Conservation (phyloP, 202 grass and related monocot genomes). For the Cymbopogon flexuosus region DNA sequence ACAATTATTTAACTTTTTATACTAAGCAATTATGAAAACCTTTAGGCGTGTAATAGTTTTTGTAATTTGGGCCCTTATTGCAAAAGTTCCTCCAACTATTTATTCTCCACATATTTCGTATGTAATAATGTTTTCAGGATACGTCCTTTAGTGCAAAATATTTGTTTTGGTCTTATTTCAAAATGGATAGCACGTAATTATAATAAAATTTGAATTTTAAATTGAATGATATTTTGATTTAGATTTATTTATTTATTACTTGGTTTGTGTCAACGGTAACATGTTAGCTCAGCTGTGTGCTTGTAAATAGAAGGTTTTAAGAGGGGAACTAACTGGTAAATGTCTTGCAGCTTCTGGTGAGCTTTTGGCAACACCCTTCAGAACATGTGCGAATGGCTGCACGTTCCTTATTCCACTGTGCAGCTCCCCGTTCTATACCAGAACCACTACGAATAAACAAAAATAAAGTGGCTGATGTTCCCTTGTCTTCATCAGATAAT, state of each 20-base stretch:
- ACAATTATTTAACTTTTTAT: not conserved
- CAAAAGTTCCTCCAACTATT: not conserved
- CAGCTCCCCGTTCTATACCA: constrained; percentile 82
- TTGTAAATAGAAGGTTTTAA: constrained; percentile 1
- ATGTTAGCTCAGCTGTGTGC: not conserved
- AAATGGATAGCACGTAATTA: not conserved
- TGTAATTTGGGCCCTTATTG: no score
- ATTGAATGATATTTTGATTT: not conserved
- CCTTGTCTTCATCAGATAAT: constrained; percentile 36
- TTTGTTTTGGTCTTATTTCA: not conserved
- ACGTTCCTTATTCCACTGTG: constrained; percentile 92
- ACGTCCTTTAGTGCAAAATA: not conserved
- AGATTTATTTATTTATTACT: not conserved
- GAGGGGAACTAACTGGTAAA: not conserved
- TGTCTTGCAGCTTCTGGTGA: constrained; percentile 80
- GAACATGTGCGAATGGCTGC: constrained; percentile 97
- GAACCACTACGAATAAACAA: constrained; percentile 55
- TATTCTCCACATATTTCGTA: not conserved
- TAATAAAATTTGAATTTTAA: not conserved
- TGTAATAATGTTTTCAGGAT: not conserved
- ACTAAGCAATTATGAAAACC: not conserved
- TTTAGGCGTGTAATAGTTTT: not conserved
- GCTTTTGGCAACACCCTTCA: constrained; percentile 92
- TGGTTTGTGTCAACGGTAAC: not conserved
- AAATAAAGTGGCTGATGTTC: constrained; percentile 40